Evolutionary conservation across 306 rosid species (phyloP).

Genomic region (Casuarina cunninghamiana): DNA sequence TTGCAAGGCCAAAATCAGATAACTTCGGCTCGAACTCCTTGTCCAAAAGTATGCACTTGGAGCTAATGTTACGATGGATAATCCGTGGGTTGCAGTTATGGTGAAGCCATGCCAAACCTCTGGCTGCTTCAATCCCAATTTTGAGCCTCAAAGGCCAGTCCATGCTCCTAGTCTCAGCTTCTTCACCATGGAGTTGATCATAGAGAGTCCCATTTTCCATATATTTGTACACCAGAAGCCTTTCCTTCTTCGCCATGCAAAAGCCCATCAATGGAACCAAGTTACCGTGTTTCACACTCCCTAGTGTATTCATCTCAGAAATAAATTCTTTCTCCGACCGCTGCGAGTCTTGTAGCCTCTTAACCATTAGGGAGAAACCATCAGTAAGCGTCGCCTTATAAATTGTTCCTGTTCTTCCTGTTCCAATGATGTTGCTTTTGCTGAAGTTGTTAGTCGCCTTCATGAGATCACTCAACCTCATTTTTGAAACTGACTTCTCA

Average conservation of each 20-base stretch:
- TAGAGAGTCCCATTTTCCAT: slow-evolving; percentile 84
- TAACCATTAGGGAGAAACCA: slow-evolving; percentile 78
- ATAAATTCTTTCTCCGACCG: slow-evolving; percentile 75
- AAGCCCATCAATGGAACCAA: slow-evolving; percentile 88
- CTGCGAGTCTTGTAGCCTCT: slow-evolving; percentile 88
- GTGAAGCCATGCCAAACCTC: slow-evolving; percentile 95
- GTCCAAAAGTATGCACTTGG: slow-evolving; percentile 81
- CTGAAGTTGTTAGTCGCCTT: slow-evolving; percentile 87
- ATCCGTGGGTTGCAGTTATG: slow-evolving; percentile 96
- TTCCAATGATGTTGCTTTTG: slow-evolving; percentile 63
- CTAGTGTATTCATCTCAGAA: slow-evolving; percentile 86
- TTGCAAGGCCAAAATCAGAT: slow-evolving; percentile 93
- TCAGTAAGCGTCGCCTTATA: slow-evolving; percentile 75
- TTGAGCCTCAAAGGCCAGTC: slow-evolving; percentile 82
- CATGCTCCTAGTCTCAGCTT: slow-evolving; percentile 43
- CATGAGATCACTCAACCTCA: slow-evolving; percentile 92
- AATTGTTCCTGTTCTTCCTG: slow-evolving; percentile 83
- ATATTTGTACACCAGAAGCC: slow-evolving; percentile 73
- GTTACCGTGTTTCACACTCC: slow-evolving; percentile 67
- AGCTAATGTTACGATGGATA: slow-evolving; percentile 90
- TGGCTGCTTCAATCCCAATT: slow-evolving; percentile 91
- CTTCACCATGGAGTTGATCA: slow-evolving; percentile 61
- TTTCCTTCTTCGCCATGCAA: slow-evolving; percentile 84
- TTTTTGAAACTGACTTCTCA: slow-evolving; percentile 80
- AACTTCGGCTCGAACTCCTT: slow-evolving; percentile 78